phyloP scores from a whole-genome alignment of 768 basidiomycete species.

The Artomyces pyxidatus region DNA sequence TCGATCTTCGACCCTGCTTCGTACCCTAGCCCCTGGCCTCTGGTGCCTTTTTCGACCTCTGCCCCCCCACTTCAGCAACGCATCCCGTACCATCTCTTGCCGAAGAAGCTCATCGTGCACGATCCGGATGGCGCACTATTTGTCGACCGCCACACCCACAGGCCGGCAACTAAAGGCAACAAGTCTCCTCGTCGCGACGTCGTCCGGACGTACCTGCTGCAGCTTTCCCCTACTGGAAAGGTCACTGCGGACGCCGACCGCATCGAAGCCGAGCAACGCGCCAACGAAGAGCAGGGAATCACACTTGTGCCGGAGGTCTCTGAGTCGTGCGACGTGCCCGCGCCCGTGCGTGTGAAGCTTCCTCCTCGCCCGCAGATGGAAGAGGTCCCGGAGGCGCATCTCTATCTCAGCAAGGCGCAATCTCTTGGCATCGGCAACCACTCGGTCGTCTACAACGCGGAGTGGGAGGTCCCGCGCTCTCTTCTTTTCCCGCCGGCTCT shows the following conservation, averaged over 20 bases:
- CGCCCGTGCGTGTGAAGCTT: background rate
- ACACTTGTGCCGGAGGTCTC: too few species aligned
- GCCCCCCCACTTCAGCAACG: background rate
- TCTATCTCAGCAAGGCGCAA: slow-evolving; percentile 36
- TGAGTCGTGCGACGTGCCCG: background rate
- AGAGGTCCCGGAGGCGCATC: slow-evolving; percentile 27
- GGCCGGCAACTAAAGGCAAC: too few species aligned
- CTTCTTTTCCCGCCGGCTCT: slow-evolving; percentile 21
- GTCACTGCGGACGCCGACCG: background rate
- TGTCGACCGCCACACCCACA: background rate
- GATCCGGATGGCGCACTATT: slow-evolving; percentile 5
- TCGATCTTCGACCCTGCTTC: background rate
- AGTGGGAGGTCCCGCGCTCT: slow-evolving; percentile 42
- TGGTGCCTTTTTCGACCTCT: background rate
- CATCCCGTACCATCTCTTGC: slow-evolving; percentile 8
- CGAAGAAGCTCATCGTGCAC: slow-evolving; percentile 9
- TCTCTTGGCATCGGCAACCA: slow-evolving; percentile 40
- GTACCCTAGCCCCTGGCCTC: background rate
- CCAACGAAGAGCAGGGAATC: too few species aligned
- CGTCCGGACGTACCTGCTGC: background rate
- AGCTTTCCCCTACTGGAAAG: background rate
- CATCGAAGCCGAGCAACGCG: background rate
- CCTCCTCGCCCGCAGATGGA: background rate
- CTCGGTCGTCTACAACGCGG: slow-evolving; percentile 41
- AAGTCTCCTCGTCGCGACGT: background rate